Base-by-base conservation (phyloP, 768 basidiomycete species). In the Rhizopogon roseolus region DNA sequence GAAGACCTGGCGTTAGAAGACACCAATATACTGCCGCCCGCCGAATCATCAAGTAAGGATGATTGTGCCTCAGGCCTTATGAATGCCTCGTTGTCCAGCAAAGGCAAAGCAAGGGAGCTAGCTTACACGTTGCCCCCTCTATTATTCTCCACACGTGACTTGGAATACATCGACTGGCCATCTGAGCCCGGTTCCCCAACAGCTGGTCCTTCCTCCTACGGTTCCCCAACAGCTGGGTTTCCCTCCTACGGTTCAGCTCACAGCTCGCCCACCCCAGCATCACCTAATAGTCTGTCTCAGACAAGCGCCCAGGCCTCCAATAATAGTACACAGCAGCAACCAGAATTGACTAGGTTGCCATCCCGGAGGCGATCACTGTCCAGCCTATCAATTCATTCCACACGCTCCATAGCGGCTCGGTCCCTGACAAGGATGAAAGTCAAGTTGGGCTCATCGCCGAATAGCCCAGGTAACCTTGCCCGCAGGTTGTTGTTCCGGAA, bases 61-160 rank as follows among this genome's bases (percentile, higher is more conserved):
- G 38, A 36, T 36, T 49, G 17, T 17, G 17, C 39, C 11, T 32
- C 22, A 1, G 22, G 22, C 22, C 22, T 49, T 41, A 43, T 46
- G 42, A 27, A 37, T 60, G 60, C 66, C 65, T 62, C 70, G 19
- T 66, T 70, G 58, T 41, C 54, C 57, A 65, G 61, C 62, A 90
- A 86, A 71, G 82, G 77, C 61, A 87, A 79, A 69, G 84, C 75
- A 50, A 69, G 64, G 60, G 71, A 74, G 63, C 54, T 64, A 34
- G 80, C 85, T 43, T 83, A 87, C 54, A 74, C 74, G 64, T 75
- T 88, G 56, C 85, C 88, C 55, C 85, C 87, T 57, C 73, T 88
- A 54, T 71, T 76, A 32, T 83, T 90, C 62, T 74, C 80, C 49
- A 73, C 80, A 29, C 71, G 85, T 37, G 74, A 75, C 53, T 73